Percentiles rank a stretch among this genome's conserved stretches.
Conservation (phyloP, 106 monocot species). For the Chionographis japonica region DNA sequence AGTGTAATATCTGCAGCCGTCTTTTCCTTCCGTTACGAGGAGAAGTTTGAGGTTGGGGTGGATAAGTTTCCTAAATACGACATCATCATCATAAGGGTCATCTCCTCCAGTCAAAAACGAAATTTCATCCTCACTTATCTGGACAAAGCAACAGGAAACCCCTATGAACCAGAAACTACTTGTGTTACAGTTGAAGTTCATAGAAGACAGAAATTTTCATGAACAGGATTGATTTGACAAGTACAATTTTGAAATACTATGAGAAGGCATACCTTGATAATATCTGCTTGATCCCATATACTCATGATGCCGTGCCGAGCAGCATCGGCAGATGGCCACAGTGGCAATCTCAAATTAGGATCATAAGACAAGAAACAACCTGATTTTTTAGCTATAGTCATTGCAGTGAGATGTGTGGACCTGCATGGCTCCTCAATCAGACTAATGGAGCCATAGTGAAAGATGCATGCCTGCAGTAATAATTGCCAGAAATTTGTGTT, state of each 20-base stretch:
- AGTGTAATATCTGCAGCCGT: conserved; percentile 58
- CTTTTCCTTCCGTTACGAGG: conserved; percentile 40
- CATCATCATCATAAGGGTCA: conserved; percentile 30
- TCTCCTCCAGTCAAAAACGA: conserved; percentile 43
- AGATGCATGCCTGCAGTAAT: conserved; percentile 17
- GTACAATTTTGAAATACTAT: neutral
- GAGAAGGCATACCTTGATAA: conserved; percentile 19
- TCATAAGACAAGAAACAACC: conserved; percentile 27
- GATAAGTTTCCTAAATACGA: conserved; percentile 33
- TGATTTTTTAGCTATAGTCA: conserved; percentile 25
- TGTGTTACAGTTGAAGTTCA: neutral
- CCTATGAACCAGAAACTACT: neutral
- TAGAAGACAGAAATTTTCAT: neutral
- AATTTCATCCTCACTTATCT: conserved; percentile 50
- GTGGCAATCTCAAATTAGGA: conserved; percentile 23
- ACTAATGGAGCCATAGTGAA: conserved; percentile 31
- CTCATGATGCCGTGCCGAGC: conserved; percentile 32
- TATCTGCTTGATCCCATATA: conserved; percentile 30
- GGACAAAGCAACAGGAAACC: neutral
- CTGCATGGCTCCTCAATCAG: conserved; percentile 32
- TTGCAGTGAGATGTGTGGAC: conserved; percentile 29
- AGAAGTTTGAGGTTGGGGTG: conserved; percentile 41
- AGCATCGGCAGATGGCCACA: conserved; percentile 23
- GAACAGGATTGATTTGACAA: neutral
- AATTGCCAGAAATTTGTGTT: neutral